Conservation (phyloP, 139 green algal species). For the Coccomyxa sp. region DNA sequence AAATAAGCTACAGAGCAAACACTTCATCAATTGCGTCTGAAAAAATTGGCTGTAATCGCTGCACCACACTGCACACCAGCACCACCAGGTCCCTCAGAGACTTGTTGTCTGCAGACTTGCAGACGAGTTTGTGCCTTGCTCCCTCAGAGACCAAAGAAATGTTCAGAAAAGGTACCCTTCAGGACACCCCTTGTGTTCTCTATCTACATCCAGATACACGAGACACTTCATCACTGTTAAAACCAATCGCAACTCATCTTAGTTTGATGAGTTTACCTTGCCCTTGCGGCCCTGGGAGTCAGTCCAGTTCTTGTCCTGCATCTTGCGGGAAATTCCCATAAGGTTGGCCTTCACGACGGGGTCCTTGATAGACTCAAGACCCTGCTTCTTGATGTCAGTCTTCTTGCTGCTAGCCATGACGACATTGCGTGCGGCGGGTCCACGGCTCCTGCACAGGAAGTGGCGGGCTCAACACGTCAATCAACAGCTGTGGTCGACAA, state of each 20-base stretch:
- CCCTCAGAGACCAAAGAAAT: too few species aligned
- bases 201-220: too few species aligned
- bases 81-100: not conserved
- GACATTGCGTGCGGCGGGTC: conserved; percentile 15
- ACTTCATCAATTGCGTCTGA: not conserved
- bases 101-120: too few species aligned
- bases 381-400: conserved; percentile 80
- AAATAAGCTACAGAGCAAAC: not conserved
- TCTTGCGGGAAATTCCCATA: conserved; percentile 64
- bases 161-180: too few species aligned
- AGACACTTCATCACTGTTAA: too few species aligned
- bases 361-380: conserved; percentile 77
- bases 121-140: too few species aligned
- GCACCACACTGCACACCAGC: not conserved
- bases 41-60: not conserved
- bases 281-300: conserved; percentile 87
- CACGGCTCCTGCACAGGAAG: not conserved
- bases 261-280: conserved; percentile 25
- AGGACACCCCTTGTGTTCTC: too few species aligned
- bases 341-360: conserved; percentile 75
- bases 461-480: not conserved
- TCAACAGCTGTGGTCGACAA: not conserved
- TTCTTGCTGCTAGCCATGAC: conserved; percentile 69
- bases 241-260: too few species aligned
- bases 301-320: conserved; percentile 82